These are phyloP conservation scores for Tuber aestivum DNA, from an alignment of 495 filamentous ascomycete genomes.

Conservation along the genomic window DNA sequence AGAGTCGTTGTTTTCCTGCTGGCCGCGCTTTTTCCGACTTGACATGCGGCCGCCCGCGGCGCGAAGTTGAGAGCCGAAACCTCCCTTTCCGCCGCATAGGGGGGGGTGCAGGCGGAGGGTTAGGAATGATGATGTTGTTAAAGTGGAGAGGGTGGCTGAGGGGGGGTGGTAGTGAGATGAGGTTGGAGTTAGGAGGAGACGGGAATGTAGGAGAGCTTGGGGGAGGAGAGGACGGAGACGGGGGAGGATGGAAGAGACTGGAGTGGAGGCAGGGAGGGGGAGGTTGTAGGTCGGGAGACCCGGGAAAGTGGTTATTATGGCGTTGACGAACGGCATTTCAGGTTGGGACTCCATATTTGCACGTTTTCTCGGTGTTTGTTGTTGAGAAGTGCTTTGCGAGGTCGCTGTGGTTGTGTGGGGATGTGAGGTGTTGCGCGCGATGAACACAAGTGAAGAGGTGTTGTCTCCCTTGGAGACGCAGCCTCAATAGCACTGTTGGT, in stretches of 20 bases:
- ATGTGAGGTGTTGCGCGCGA: not conserved
- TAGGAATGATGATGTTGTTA: constrained; percentile 60
- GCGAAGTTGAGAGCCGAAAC: constrained; percentile 93
- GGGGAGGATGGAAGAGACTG: constrained; percentile 59
- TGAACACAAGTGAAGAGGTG: not conserved
- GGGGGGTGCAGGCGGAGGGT: constrained; percentile 70
- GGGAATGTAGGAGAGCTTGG: constrained; percentile 42
- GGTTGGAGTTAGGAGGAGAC: constrained; percentile 73
- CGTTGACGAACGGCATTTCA: constrained; percentile 53
- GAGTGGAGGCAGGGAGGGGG: constrained; percentile 59
- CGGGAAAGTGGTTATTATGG: constrained; percentile 74
- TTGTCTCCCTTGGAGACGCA: not conserved
- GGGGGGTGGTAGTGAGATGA: constrained; percentile 63
- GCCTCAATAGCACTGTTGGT: not conserved
- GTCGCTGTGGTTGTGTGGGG: not conserved
- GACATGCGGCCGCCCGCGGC: constrained; percentile 98
- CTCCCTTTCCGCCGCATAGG: constrained; percentile 87
- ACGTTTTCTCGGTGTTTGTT: not conserved
- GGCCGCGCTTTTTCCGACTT: constrained; percentile 72
- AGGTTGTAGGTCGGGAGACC: constrained; percentile 73
- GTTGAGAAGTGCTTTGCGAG: not conserved
- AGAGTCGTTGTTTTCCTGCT: constrained; percentile 77
- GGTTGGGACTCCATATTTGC: constrained; percentile 38
- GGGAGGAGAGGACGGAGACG: constrained; percentile 57
- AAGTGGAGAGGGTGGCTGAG: constrained; percentile 43